phyloP scores from a whole-genome alignment of 2,329 filamentous ascomycete genomes.

The Trichoderma koningiopsis region DNA sequence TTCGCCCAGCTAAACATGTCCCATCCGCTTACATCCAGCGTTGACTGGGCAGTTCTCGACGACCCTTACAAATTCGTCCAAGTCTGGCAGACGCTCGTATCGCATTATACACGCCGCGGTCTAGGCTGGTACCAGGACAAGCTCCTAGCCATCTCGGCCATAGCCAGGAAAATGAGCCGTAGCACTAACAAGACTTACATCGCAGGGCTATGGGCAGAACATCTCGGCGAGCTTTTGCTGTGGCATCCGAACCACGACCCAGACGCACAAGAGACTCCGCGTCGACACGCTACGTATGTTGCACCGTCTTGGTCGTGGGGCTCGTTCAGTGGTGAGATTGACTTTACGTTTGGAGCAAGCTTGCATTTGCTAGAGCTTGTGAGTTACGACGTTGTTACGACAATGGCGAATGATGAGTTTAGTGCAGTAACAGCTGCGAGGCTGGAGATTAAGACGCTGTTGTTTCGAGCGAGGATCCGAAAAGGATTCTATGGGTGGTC shows the following conservation, averaged over 20 bases:
- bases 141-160: slow-evolving; percentile 8
- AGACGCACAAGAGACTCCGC: neutral
- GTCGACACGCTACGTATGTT: slow-evolving; percentile 3
- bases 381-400: neutral
- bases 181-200: neutral
- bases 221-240: neutral
- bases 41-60: neutral
- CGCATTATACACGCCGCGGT: slow-evolving; percentile 12
- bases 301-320: slow-evolving; percentile 20
- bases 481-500: neutral
- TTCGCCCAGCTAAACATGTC: slow-evolving; percentile 9
- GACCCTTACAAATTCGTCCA: neutral
- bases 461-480: neutral
- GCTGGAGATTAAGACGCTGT: slow-evolving; percentile 10
- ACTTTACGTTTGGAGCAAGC: neutral
- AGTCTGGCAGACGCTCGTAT: slow-evolving; percentile 16
- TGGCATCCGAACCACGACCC: slow-evolving; percentile 15
- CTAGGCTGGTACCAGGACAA: slow-evolving; percentile 20
- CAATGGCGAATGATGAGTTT: neutral
- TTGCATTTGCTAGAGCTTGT: slow-evolving; percentile 1
- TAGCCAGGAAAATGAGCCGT: slow-evolving; percentile 11
- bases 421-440: neutral
- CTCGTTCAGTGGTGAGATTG: slow-evolving; percentile 10
- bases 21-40: slow-evolving; percentile 2
- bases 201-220: slow-evolving; percentile 7